Conservation (phyloP, 192 early-diverging fungal genomes). For the Backusella luteola region DNA sequence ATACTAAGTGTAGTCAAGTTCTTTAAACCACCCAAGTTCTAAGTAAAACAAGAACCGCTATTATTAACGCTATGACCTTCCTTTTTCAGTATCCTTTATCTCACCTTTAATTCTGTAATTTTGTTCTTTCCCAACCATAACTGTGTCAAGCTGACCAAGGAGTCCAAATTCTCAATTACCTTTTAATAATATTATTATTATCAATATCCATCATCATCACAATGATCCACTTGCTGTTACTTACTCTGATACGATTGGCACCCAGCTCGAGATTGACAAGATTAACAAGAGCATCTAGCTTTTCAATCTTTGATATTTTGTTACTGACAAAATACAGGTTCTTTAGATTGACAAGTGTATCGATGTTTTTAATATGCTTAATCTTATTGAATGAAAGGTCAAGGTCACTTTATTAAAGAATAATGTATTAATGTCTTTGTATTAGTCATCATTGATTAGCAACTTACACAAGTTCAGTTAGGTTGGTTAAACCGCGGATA, state of each 20-base stretch:
- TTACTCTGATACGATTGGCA: slow-evolving; percentile 88
- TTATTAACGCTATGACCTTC: too few species aligned
- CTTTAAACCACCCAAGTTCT: slow-evolving; percentile 62
- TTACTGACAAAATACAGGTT: slow-evolving; percentile 94
- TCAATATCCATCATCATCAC: background rate
- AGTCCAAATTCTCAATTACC: slow-evolving; percentile 81
- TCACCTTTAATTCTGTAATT: slow-evolving; percentile 76
- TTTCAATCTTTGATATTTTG: slow-evolving; percentile 83
- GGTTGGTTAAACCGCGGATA: slow-evolving; percentile 62
- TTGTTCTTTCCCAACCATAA: slow-evolving; percentile 99
- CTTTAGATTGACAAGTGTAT: slow-evolving; percentile 54
- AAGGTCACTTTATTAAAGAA: slow-evolving; percentile 38
- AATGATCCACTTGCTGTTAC: slow-evolving; percentile 2
- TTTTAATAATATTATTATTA: slow-evolving; percentile 16
- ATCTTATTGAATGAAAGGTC: slow-evolving; percentile 99
- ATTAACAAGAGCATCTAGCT: slow-evolving; percentile 60
- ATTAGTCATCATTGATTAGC: background rate
- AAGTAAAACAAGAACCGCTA: background rate
- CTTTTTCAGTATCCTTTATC: background rate
- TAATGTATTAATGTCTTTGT: background rate
- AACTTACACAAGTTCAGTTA: slow-evolving; percentile 61
- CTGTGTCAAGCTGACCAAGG: slow-evolving; percentile 77
- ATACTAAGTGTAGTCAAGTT: slow-evolving; percentile 72
- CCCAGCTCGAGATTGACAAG: slow-evolving; percentile 91
- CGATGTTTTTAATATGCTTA: slow-evolving; percentile 69